Evolutionary conservation across 2,329 filamentous ascomycete genomes (phyloP).

Genomic region (Albophoma yamanashiensis): DNA sequence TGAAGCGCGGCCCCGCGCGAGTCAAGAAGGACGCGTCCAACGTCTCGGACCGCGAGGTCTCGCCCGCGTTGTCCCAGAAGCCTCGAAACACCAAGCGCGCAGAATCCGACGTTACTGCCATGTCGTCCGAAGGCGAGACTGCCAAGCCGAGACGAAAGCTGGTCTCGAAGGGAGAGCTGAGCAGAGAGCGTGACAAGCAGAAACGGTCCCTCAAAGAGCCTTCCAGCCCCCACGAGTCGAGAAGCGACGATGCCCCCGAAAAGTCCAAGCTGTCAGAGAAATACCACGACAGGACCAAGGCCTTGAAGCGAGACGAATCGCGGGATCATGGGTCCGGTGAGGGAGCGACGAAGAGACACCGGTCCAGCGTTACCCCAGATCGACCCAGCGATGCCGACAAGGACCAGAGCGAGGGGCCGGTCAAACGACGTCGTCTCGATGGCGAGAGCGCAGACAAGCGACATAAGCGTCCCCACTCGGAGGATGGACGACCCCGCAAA

Average conservation of each 20-base stretch:
- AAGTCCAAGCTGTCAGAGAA: constrained; percentile 40
- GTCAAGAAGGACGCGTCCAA: constrained; percentile 44
- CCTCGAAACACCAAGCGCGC: constrained; percentile 38
- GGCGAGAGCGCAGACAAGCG: constrained; percentile 39
- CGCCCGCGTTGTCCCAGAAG: constrained; percentile 36
- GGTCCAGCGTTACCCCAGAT: constrained; percentile 49
- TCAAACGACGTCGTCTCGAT: constrained; percentile 49
- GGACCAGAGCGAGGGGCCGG: constrained; percentile 37
- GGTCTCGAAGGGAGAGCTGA: constrained; percentile 51
- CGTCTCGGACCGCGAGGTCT: constrained; percentile 41
- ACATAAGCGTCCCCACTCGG: constrained; percentile 28
- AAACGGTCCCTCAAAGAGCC: constrained; percentile 43
- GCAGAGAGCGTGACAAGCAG: constrained; percentile 48
- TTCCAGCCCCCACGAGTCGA: constrained; percentile 39
- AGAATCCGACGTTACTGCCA: constrained; percentile 41
- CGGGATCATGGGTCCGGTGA: constrained; percentile 44
- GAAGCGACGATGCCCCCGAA: constrained; percentile 36
- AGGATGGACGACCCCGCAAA: constrained; percentile 36
- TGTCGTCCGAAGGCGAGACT: constrained; percentile 46
- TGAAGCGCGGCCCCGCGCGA: constrained; percentile 41
- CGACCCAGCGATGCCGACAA: constrained; percentile 39
- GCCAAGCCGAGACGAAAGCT: constrained; percentile 52
- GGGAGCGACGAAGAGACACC: constrained; percentile 43
- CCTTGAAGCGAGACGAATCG: constrained; percentile 50
- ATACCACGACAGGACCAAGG: constrained; percentile 49